A percentile compares a stretch with the other conserved stretches of the same genome.
These are phyloP conservation scores for Auxenochlorella pyrenoidosa DNA, from an alignment of 139 green algal species.

Conservation along the genomic window DNA sequence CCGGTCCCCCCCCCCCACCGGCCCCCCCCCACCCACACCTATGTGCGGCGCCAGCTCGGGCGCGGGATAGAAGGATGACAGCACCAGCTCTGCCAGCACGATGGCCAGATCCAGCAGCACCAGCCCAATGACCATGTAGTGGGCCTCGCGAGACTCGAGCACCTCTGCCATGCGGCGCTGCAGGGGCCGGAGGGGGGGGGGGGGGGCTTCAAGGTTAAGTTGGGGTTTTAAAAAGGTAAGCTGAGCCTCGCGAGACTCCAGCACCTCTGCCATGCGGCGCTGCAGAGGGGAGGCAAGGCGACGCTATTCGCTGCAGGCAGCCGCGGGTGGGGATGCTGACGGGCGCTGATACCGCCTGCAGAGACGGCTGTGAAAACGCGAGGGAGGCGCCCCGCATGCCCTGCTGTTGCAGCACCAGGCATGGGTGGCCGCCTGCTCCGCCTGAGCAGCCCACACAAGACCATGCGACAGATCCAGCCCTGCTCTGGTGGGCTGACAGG, in stretches of 20 bases:
- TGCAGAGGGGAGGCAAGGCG: background rate
- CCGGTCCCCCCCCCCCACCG: background rate
- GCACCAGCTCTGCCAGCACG: constrained; percentile 31
- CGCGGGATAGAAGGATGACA: constrained; percentile 14
- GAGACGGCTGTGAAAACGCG: too few species aligned
- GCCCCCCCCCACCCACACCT: background rate
- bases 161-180: constrained; percentile 26
- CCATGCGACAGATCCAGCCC: too few species aligned
- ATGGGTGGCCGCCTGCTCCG: too few species aligned
- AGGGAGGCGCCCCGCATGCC: too few species aligned
- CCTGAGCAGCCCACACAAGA: background rate
- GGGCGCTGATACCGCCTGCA: too few species aligned
- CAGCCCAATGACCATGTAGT: constrained; percentile 22
- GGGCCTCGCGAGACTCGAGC: constrained; percentile 7
- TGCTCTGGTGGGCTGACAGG: background rate
- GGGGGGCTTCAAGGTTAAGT: background rate
- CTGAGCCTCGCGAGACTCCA: background rate
- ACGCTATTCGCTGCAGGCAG: too few species aligned
- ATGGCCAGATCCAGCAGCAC: constrained; percentile 35
- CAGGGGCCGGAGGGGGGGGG: background rate
- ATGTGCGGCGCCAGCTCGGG: constrained; percentile 28
- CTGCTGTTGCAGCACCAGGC: too few species aligned
- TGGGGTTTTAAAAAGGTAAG: background rate
- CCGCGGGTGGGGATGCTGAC: too few species aligned
- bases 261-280: constrained; percentile 11